Conservation (phyloP, 345 rosid genomes). For the Salix udensis region DNA sequence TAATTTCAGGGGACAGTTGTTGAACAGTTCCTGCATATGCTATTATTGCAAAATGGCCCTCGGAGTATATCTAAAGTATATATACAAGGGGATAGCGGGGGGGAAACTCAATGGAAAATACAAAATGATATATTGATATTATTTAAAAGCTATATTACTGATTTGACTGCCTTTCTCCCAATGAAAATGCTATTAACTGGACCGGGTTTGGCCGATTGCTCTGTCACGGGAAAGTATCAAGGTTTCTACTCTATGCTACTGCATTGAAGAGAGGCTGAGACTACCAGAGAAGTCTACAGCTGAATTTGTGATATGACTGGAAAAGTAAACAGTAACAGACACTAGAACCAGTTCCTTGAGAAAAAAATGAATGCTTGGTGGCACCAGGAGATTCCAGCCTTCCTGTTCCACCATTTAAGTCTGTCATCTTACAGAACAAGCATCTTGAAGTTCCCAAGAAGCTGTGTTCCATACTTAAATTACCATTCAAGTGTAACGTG, state of each 20-base stretch:
- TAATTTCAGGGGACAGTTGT: neutral
- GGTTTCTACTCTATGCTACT: neutral
- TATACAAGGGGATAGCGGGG: too few relatives aligned
- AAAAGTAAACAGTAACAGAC: neutral
- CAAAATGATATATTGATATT: too few relatives aligned
- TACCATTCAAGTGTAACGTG: neutral
- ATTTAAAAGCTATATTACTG: too few relatives aligned
- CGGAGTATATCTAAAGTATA: too few relatives aligned
- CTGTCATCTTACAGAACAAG: neutral
- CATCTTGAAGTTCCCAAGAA: neutral
- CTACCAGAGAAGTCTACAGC: neutral
- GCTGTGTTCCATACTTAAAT: neutral
- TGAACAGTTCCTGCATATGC: neutral
- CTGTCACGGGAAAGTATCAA: neutral
- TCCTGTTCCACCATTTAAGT: neutral
- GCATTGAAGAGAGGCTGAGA: too few relatives aligned
- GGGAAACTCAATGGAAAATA: too few relatives aligned
- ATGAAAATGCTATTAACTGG: neutral
- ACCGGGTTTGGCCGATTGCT: neutral
- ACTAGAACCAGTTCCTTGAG: neutral
- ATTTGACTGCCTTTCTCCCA: too few relatives aligned
- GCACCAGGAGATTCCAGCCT: neutral
- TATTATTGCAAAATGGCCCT: neutral
- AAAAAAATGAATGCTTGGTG: too few relatives aligned
- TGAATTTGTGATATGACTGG: too few relatives aligned